Percentiles rank a stretch among this genome's conserved stretches.
These are phyloP conservation scores for Cystofilobasidium capitatum DNA, from an alignment of 768 basidiomycete species.

Conservation along the genomic window DNA sequence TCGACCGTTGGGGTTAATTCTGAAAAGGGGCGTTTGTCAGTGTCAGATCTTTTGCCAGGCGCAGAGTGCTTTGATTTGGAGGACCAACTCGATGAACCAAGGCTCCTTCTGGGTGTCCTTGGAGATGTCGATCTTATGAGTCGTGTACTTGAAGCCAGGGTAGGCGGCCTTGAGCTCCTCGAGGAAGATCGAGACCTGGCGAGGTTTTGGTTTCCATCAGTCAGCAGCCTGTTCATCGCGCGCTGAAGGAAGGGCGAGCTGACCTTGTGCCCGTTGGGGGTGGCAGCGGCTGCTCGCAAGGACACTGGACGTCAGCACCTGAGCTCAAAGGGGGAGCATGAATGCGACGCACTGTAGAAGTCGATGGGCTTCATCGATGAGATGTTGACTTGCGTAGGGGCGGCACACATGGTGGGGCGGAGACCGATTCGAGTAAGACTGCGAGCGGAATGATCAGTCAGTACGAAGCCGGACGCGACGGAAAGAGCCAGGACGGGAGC, in stretches of 20 bases:
- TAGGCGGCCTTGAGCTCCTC: slow-evolving; percentile 57
- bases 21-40: slow-evolving; percentile 42
- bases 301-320: not conserved
- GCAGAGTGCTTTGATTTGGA: too few species aligned
- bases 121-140: slow-evolving; percentile 48
- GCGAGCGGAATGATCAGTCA: not conserved
- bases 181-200: slow-evolving; percentile 21
- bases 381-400: not conserved
- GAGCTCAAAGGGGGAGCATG: not conserved
- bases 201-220: not conserved
- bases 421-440: not conserved
- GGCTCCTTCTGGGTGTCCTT: slow-evolving; percentile 69
- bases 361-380: slow-evolving; percentile 16
- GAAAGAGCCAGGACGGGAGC: not conserved
- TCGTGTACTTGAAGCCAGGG: slow-evolving; percentile 37
- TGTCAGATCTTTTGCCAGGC: not conserved
- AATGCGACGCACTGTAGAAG: slow-evolving; percentile 2
- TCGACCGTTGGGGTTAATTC: slow-evolving; percentile 44
- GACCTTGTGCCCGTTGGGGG: slow-evolving; percentile 14
- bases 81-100: slow-evolving; percentile 54
- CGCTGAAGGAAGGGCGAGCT: not conserved
- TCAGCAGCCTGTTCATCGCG: not conserved
- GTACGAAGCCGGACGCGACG: not conserved
- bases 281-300: not conserved
- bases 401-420: not conserved